Evolutionary conservation across 768 basidiomycete species (phyloP), one percentile per base, ranked within the genome.

Genomic region (Albatrellus ellisii): DNA sequence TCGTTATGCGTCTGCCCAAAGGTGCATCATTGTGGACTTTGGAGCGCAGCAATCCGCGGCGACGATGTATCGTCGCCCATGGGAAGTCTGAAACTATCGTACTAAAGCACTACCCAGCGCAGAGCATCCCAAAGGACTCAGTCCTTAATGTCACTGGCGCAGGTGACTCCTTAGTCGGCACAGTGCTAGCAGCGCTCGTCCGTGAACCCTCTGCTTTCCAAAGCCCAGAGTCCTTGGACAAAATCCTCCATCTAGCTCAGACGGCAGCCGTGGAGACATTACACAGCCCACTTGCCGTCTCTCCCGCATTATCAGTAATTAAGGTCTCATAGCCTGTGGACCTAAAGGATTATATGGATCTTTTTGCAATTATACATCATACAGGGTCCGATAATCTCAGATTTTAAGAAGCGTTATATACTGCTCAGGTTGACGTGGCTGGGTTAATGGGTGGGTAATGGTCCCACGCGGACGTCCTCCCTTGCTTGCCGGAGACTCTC

Each of bases 81-180:
- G 73, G 72, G 6, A 59, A 60, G 18, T 56, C 55, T 3, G 62
- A 64, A 12, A 59, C 70, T 4, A 54, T 88, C 6, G 68, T 85
- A 5, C 36, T 92, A 24, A 75, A 77, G 31, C 83, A 91, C 55
- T 89, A 82, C 56, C 74, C 85, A 9, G 67, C 86, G 12, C 60
- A 72, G 8, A 53, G 46, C 3, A 50, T 74, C 5, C 36, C 53
- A 4, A 26, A 48, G 4, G 55, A 57, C 12, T 52, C 56, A 20
- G 52, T 65, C 8, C 61, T 79, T 17, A 91, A 80, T 50, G 86
- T 88, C 7, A 97, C 92, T 0, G 94, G 94, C 1, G 91, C 87
- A 1, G 92, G 92, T 0, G 92, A 97, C 60, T 80, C 86, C 3
- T 72, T 95, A 20, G 90, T 86, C 1, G 92, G 91, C 5, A 75